These are phyloP conservation scores for Zymoseptoria brevis DNA, from an alignment of 2,329 filamentous ascomycete species.

Conservation along the genomic window DNA sequence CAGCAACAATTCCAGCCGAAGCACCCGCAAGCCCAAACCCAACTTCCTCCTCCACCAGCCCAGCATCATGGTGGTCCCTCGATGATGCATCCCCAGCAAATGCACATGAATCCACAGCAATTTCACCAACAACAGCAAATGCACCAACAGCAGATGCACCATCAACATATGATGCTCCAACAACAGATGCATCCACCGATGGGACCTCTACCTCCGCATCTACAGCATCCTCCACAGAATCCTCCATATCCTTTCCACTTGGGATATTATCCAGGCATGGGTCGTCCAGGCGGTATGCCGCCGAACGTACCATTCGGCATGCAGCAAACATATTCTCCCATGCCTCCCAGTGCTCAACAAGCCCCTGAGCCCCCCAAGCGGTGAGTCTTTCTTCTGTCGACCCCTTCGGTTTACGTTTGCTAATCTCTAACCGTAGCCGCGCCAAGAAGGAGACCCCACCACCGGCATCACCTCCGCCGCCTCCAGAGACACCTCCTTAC, in stretches of 20 bases:
- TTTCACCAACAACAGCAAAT: neutral
- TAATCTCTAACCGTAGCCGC: constrained; percentile 6
- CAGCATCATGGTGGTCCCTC: constrained; percentile 1
- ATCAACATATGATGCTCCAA: neutral
- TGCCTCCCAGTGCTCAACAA: neutral
- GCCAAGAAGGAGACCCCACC: constrained; percentile 12
- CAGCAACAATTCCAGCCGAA: neutral
- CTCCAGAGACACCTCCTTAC: constrained; percentile 17
- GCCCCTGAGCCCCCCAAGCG: neutral
- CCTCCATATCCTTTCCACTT: constrained; percentile 1
- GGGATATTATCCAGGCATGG: constrained; percentile 8
- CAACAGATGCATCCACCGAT: neutral
- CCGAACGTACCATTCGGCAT: constrained; percentile 12
- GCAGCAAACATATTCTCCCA: constrained; percentile 3
- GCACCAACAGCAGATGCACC: constrained; percentile 1
- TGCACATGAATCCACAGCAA: constrained; percentile 4
- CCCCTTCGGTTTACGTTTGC: neutral
- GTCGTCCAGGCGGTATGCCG: constrained; percentile 9
- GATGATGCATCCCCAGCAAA: neutral
- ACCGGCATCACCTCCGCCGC: constrained; percentile 13
- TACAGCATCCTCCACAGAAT: neutral
- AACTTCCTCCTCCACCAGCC: neutral
- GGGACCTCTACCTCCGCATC: constrained; percentile 1
- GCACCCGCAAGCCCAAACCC: neutral
- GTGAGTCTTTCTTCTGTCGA: neutral